Percentiles rank a stretch among this genome's conserved stretches.
These are phyloP conservation scores for Myochromella boudieri DNA, from an alignment of 768 basidiomycete genomes.

Conservation along the genomic window DNA sequence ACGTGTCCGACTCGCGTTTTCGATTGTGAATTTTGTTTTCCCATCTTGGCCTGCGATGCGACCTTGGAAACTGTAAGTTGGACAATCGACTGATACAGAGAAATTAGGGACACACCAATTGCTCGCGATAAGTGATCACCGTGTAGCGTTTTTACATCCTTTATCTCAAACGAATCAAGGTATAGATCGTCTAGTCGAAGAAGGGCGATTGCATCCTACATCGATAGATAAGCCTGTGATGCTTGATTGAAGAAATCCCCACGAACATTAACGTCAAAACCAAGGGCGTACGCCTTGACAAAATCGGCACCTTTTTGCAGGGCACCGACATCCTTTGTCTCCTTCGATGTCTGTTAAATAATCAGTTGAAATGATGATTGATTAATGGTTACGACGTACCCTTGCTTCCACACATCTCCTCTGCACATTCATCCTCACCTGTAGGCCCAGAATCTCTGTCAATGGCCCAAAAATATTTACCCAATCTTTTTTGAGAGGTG, in stretches of 20 bases:
- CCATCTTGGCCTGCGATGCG: slow-evolving; percentile 99
- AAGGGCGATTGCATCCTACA: slow-evolving; percentile 91
- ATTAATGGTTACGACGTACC: slow-evolving; percentile 46
- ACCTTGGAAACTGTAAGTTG: slow-evolving; percentile 41
- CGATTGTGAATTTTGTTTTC: slow-evolving; percentile 98
- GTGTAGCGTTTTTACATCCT: slow-evolving; percentile 97
- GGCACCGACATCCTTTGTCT: slow-evolving; percentile 90
- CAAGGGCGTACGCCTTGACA: slow-evolving; percentile 90
- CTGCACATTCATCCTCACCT: slow-evolving; percentile 96
- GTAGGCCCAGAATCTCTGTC: slow-evolving; percentile 91
- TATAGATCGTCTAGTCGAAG: slow-evolving; percentile 95
- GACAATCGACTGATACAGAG: background rate
- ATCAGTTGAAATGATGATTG: background rate
- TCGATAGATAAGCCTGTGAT: slow-evolving; percentile 2
- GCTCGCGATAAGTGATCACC: slow-evolving; percentile 98
- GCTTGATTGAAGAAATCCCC: background rate
- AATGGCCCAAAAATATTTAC: slow-evolving; percentile 67
- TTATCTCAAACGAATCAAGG: slow-evolving; percentile 98
- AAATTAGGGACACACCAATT: slow-evolving; percentile 57
- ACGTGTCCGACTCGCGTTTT: slow-evolving; percentile 95
- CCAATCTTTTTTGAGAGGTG: slow-evolving; percentile 74
- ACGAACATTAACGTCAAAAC: slow-evolving; percentile 89
- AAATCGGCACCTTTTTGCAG: slow-evolving; percentile 98
- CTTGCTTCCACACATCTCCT: slow-evolving; percentile 89
- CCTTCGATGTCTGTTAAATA: slow-evolving; percentile 80